These are phyloP conservation scores for Ilyonectria destructans DNA, from an alignment of 2,329 filamentous ascomycete genomes.

Conservation along the genomic window DNA sequence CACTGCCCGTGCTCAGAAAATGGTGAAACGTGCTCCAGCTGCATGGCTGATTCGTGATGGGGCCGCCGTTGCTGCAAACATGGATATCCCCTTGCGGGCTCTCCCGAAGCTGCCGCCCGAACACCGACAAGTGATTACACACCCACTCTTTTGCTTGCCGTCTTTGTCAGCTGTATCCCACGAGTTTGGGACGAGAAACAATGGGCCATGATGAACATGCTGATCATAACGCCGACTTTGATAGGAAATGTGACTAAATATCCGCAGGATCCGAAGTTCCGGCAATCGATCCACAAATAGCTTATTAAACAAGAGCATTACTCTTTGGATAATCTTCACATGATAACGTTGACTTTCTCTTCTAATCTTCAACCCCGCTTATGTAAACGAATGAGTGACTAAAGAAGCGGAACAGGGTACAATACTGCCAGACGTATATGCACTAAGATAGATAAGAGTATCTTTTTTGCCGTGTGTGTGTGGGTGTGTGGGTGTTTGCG, in stretches of 20 bases:
- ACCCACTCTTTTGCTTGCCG: constrained; percentile 1
- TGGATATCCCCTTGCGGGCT: constrained; percentile 30
- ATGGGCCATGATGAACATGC: not conserved
- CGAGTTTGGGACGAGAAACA: constrained; percentile 8
- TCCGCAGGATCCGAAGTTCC: not conserved
- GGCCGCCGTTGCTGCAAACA: constrained; percentile 21
- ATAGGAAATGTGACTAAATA: not conserved
- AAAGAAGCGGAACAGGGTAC: too few species aligned
- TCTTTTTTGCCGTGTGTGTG: too few species aligned
- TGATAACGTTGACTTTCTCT: too few species aligned
- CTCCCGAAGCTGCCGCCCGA: constrained; percentile 26
- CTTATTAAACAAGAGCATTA: too few species aligned
- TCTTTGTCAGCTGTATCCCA: not conserved
- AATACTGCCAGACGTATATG: too few species aligned
- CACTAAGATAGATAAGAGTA: too few species aligned
- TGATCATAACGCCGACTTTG: not conserved
- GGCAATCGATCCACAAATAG: constrained; percentile 2
- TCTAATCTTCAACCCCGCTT: too few species aligned
- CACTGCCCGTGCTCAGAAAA: not conserved
- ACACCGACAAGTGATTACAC: constrained; percentile 2
- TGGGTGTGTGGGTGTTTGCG: too few species aligned
- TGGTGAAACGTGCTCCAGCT: constrained; percentile 22
- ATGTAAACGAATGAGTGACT: too few species aligned
- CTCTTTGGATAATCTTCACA: too few species aligned
- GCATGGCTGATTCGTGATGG: constrained; percentile 23